Conservation (phyloP, 345 rosid species). For the Leavenworthia alabamica region DNA sequence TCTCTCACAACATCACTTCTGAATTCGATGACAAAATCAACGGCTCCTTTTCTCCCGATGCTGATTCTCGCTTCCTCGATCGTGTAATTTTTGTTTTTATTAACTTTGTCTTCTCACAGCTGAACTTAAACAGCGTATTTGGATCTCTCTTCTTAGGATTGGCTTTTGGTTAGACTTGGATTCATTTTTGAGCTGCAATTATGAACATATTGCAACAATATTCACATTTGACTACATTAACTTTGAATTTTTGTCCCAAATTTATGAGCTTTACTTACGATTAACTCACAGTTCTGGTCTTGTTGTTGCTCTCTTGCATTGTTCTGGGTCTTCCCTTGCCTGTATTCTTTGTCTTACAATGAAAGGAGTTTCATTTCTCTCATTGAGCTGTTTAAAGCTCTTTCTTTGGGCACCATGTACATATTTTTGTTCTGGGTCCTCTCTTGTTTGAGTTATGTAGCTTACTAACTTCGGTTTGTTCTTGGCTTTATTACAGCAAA, state of each 20-base stretch:
- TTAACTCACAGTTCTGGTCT: background rate
- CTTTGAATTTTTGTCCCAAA: background rate
- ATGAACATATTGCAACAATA: background rate
- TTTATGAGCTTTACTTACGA: background rate
- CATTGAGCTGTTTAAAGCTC: background rate
- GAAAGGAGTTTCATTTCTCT: background rate
- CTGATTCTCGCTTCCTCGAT: no score
- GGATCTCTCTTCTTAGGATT: background rate
- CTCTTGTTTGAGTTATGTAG: slow-evolving; percentile 1
- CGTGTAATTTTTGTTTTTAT: no score
- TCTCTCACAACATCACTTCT: no score
- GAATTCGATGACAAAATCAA: no score
- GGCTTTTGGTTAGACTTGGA: background rate
- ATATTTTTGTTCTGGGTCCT: background rate
- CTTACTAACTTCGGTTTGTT: background rate
- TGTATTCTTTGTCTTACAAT: background rate
- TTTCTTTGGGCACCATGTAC: background rate
- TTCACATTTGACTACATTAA: background rate
- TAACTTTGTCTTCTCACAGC: no score
- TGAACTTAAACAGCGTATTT: background rate
- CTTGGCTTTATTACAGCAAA: slow-evolving; percentile 52
- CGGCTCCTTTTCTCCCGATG: no score
- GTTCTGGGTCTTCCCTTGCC: background rate
- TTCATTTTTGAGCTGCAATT: background rate
- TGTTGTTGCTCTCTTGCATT: background rate